These are phyloP conservation scores for Cerioporus squamosus DNA, from an alignment of 1,284 basidiomycete species.

Conservation along the genomic window DNA sequence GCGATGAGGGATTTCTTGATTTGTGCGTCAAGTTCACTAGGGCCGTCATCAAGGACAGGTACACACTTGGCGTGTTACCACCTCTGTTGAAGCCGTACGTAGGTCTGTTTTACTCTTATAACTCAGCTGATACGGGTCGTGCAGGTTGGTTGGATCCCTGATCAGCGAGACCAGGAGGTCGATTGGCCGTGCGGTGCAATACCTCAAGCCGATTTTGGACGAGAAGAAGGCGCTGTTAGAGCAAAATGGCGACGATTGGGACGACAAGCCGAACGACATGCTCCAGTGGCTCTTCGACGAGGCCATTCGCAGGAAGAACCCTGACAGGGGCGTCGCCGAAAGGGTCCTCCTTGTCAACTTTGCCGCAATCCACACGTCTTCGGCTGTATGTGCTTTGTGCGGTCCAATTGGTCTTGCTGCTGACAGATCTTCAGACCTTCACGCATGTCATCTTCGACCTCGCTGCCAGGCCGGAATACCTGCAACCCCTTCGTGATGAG, in stretches of 20 bases:
- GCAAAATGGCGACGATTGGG: slow-evolving; percentile 6
- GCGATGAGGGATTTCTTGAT: slow-evolving; percentile 23
- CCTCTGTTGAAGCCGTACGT: too few relatives aligned
- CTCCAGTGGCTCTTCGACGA: slow-evolving; percentile 35
- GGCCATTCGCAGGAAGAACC: slow-evolving; percentile 16
- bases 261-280: slow-evolving; percentile 26
- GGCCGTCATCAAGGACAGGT: too few relatives aligned
- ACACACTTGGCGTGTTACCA: too few relatives aligned
- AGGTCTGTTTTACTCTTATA: too few relatives aligned
- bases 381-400: slow-evolving; percentile 23
- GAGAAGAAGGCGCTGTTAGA: slow-evolving; percentile 1
- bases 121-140: not conserved
- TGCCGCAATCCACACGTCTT: slow-evolving; percentile 38
- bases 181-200: not conserved
- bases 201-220: not conserved
- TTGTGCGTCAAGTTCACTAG: too few relatives aligned
- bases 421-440: slow-evolving; percentile 34
- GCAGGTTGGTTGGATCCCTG: not conserved
- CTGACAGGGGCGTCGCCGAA: slow-evolving; percentile 23
- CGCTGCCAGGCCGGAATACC: slow-evolving; percentile 44
- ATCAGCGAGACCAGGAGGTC: not conserved
- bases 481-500: slow-evolving; percentile 51
- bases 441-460: slow-evolving; percentile 45
- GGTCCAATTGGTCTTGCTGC: too few relatives aligned
- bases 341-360: slow-evolving; percentile 36